Evolutionary conservation across 768 basidiomycete genomes (phyloP), one percentile per base, ranked within the genome.

Genomic region (Solioccasus polychromus): DNA sequence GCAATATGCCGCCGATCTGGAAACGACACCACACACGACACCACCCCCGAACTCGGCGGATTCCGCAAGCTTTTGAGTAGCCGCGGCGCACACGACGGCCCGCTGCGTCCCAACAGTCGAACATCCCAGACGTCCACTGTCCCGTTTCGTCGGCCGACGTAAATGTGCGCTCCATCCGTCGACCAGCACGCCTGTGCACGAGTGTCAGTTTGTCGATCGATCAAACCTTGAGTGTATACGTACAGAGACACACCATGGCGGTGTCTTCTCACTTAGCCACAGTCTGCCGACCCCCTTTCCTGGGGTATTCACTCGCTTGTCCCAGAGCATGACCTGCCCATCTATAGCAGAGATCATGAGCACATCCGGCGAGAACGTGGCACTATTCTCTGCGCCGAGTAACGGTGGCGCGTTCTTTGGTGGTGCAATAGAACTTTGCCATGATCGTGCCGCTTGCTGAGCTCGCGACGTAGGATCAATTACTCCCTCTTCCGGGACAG

Each of bases 181-280:
- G 92, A 92, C 93, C 95, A 98, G 63, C 88, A 93, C 14, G 94
- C 93, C 94, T 98, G 57, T 34, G 31, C 53, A 59, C 29, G 5
- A 23, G 22, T 41, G 15, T 32, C 19, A 47, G 9, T 46, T 38
- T 42, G 15, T 23, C 32, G 38, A 36, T 37, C 44, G 28, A 45
- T 50, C 44, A 28, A 39, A 8, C 42, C 22, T 45, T 37, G 35
- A 47, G 42, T n/a, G n/a, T n/a, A n/a, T 36, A 71, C 82, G 60
- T 66, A 97, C 95, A 51, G 93, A 93, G 58, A 95, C 78, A 67
- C 92, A 96, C 92, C 93, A 97, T 10, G 91, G 92, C 24, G 92
- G 92, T 18, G 89, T 91, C 68, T 89, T 92, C 52, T 94, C 93
- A 58, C 83, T 85, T 74, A 91, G 82, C 80, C 86, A 87, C 43